These are phyloP conservation scores for Lithocarpus polystachyus DNA, from an alignment of 306 rosid species.

Conservation along the genomic window DNA sequence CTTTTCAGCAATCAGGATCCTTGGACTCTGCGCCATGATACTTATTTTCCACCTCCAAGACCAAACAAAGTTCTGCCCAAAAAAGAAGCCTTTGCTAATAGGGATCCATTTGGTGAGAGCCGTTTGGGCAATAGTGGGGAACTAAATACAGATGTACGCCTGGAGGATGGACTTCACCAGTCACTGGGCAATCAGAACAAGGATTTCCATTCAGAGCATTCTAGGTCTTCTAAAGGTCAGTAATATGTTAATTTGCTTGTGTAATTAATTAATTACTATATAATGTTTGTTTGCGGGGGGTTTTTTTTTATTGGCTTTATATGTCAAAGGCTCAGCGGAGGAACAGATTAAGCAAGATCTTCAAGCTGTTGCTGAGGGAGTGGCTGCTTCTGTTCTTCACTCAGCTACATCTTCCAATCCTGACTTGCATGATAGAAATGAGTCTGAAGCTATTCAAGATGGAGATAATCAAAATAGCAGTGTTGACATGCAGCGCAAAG, in stretches of 20 bases:
- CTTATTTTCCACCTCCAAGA: conserved; percentile 59
- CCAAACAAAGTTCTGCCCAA: conserved; percentile 36
- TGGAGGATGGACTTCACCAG: conserved; percentile 46
- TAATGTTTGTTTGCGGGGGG: neutral
- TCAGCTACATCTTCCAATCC: conserved; percentile 42
- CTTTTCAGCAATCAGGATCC: conserved; percentile 84
- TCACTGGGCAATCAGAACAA: conserved; percentile 36
- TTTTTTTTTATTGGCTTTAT: conserved; percentile 19
- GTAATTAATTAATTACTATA: conserved; percentile 14
- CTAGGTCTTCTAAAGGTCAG: conserved; percentile 48
- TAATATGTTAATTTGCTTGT: conserved; percentile 13
- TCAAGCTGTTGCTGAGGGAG: conserved; percentile 92
- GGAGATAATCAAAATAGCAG: conserved; percentile 27
- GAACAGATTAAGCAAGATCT: conserved; percentile 77
- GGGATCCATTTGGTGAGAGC: conserved; percentile 47
- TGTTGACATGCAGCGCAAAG: conserved; percentile 25
- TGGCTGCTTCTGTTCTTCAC: conserved; percentile 82
- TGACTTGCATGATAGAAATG: conserved; percentile 35
- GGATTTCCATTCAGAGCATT: conserved; percentile 43
- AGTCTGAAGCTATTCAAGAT: conserved; percentile 38
- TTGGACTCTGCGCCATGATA: conserved; percentile 62
- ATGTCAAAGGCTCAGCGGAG: conserved; percentile 51
- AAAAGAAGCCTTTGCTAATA: conserved; percentile 42
- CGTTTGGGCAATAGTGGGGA: conserved; percentile 33
- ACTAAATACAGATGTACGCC: conserved; percentile 32